Evolutionary conservation across 116 monocot genomes (phyloP), one percentile per base, ranked within the genome.

Genomic region (Zostera marina): DNA sequence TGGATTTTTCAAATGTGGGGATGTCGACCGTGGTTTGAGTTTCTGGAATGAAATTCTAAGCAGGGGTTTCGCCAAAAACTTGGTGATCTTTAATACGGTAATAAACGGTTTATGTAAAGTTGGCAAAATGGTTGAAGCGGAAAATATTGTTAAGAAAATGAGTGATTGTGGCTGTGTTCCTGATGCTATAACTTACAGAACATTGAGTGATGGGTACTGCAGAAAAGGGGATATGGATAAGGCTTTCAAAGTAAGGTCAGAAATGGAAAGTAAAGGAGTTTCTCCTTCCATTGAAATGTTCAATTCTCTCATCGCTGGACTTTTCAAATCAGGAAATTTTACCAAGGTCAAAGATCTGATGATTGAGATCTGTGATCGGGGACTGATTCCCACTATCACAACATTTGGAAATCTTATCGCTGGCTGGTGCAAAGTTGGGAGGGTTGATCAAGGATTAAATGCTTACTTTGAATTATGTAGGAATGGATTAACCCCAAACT

Each of bases 391-490:
- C 16, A 88, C 73, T 45, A 70, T 77, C 39, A 58, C 76, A 42
- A 88, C 94, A 14, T 94, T 85, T 77, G 85, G 89, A 61, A 68
- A 77, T 69, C 65, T 96, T 44, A 76, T 96, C 59, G 58, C 80
- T 49, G 94, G 89, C 57, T 96, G 81, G 82, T 96, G 82, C 68
- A 85, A 59, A 70, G 76, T 80, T 72, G 89, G 82, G 54, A 72
- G 54, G 64, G 25, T 82, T 44, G 63, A 74, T 44, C 76, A 72
- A 59, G 85, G 82, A 57, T 76, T 85, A 54, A 60, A 78, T 70
- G 42, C 39, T 47, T 96, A 78, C 65, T 63, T 78, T 42, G 71
- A 93, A 72, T 81, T 93, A 79, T 22, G 20, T 24, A 22, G 44
- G 24, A 79, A 68, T 42, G 81, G 81, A 5, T 47, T 88, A 44